phyloP scores from a whole-genome alignment of 2,329 filamentous ascomycete species.

The Pyrenophora graminea region DNA sequence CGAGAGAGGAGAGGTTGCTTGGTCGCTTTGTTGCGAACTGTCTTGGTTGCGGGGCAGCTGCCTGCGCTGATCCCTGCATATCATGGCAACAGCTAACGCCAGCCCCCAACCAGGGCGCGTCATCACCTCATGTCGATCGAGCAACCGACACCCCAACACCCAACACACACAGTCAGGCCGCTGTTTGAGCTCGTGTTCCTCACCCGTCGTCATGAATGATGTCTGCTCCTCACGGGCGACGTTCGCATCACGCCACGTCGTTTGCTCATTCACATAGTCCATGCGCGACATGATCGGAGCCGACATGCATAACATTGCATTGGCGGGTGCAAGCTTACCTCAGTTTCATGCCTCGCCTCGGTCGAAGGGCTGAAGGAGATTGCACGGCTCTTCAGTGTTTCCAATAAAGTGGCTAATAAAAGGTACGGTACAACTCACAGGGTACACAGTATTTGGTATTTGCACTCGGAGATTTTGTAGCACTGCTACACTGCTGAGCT shows the following conservation, averaged over 20 bases:
- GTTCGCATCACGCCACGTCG: no score
- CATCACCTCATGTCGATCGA: constrained; percentile 23
- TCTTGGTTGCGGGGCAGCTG: constrained; percentile 29
- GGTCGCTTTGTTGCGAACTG: constrained; percentile 18
- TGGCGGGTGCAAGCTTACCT: neutral
- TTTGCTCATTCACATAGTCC: no score
- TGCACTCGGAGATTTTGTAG: no score
- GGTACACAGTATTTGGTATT: no score
- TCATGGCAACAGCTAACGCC: constrained; percentile 14
- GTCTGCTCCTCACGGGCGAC: neutral
- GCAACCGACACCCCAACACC: constrained; percentile 13
- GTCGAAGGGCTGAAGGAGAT: no score
- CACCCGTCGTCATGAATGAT: neutral
- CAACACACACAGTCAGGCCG: neutral
- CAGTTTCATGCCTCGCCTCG: no score
- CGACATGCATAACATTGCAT: neutral
- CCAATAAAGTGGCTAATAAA: no score
- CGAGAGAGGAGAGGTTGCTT: constrained; percentile 8
- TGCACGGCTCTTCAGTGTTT: no score
- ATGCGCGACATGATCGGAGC: no score
- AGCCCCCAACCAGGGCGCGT: constrained; percentile 9
- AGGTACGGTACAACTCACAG: no score
- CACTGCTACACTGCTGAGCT: no score
- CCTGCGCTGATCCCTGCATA: constrained; percentile 25
- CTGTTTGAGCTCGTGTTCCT: neutral